Base-by-base conservation (phyloP, 1,284 basidiomycete genomes). In the Fereydounia khargensis region DNA sequence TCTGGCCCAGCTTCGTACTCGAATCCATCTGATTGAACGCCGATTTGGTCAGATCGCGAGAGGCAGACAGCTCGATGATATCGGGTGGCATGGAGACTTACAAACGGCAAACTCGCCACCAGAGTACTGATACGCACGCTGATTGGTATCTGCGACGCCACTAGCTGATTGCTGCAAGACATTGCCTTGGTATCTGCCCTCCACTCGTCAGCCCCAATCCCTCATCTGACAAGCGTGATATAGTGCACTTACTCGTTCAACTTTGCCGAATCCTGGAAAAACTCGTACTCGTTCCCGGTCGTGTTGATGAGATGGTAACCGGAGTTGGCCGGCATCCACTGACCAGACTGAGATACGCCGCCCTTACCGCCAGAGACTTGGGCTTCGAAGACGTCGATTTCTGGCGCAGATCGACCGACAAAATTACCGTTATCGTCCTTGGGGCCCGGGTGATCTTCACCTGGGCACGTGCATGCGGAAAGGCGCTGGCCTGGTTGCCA, bases 361-460 rank as follows among this genome's bases (percentile, higher is more conserved):
- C 74, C 60, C 20, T 42, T 46, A 6, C 41, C 42, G 10, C 28
- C 32, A n/a, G 35, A 33, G 7, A 67, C 54, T 70, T 84, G 82
- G 0, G 82, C 82, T 71, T 86, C 85, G 61, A 86, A 76, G 47
- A 85, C 76, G 68, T 86, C 85, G 58, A 86, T 84, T 69, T 86
- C 85, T 10, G 85, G 84, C 0, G 81, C 82, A 20, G 80, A 77
- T 20, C 85, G 61, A n/a, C 84, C 91, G 2, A 86, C 83, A 64
- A 81, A 88, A 2, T 84, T 82, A 14, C 88, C 89, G 59, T 85
- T 81, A 0, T 76, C 42, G 27, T 79, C 79, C 31, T 80, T 76
- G 11, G 89, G 89, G 0, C 89, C 89, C 0, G 89, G 90, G 72
- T 92, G 90, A 1, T 86, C 85, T 52, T 88, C 85, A 18, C 83